Base-by-base conservation (phyloP, 192 early-diverging fungal genomes). In the Spizellomyces punctatus region DNA sequence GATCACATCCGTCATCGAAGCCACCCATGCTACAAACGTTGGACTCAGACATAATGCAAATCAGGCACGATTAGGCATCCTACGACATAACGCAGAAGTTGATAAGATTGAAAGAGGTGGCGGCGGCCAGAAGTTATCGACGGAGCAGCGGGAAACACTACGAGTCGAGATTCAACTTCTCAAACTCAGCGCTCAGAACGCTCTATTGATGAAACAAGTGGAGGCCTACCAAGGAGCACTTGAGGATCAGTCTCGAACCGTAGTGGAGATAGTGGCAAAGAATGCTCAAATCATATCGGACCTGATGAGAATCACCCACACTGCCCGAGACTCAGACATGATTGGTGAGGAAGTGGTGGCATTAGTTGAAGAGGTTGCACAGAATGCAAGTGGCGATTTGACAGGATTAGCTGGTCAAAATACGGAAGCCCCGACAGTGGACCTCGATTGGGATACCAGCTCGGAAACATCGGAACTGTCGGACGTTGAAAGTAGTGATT, bases 11-110 rank as follows among this genome's bases (percentile, higher is more conserved):
- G 8, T 61, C 45, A 64, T 75, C 16, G 79, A 80, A 36, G 55
- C 46, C 12, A 21, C 69, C 6, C 67, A 73, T n/a, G 21, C 45
- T 6, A 59, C 55, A 17, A 80, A 76, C 45, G 72, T 74, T 12
- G 55, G 58, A 12, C 54, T 76, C 16, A 70, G 79, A 14, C 79
- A 80, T 57, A 80, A 80, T 57, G 63, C 63, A 47, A 64, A 72
- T 47, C 61, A 72, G 45, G 48, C 63, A 10, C 60, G 71, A n/a
- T 10, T 72, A 43, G 60, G 49, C 0, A 16, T 72, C n/a, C 63
- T 64, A 10, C 8, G 71, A 5, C 41, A 58, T 22, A 65, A 63
- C 1, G 1, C 19, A 4, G 71, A 72, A 27, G 6, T 64, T 36
- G 52, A 72, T 17, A 72, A 72, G 45, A 27, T 72, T 17, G 52